Evolutionary conservation across 176 grass and related monocot species (phyloP).

Genomic region (Avena sativa): DNA sequence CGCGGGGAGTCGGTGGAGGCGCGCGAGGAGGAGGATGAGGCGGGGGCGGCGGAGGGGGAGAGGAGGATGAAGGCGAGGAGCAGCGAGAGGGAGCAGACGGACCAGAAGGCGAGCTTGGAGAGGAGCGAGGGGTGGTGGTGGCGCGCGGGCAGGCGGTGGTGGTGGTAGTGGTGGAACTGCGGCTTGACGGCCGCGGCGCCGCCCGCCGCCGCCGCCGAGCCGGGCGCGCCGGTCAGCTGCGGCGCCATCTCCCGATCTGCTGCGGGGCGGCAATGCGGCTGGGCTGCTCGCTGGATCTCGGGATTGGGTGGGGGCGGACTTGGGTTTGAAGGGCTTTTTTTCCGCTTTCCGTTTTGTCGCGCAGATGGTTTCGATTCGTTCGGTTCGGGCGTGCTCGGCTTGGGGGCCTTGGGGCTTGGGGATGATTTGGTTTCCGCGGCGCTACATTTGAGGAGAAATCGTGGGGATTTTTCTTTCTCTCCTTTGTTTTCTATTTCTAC

Average conservation of each 20-base stretch:
- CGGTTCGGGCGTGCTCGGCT: not conserved
- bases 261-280: slow-evolving; percentile 42
- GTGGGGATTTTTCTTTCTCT: not conserved
- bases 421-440: slow-evolving; percentile 18
- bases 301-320: slow-evolving; percentile 18
- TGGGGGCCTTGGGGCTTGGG: too few relatives aligned
- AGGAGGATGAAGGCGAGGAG: slow-evolving; percentile 82
- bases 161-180: slow-evolving; percentile 85
- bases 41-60: slow-evolving; percentile 49
- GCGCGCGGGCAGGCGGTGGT: slow-evolving; percentile 67
- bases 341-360: slow-evolving; percentile 33
- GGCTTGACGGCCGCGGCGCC: slow-evolving; percentile 55
- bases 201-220: slow-evolving; percentile 45
- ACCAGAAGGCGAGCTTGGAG: slow-evolving; percentile 85
- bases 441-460: slow-evolving; percentile 51
- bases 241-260: slow-evolving; percentile 61
- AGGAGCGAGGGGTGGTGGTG: slow-evolving; percentile 61
- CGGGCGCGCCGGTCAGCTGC: slow-evolving; percentile 59
- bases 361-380: slow-evolving; percentile 50
- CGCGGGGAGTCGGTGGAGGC: slow-evolving; percentile 48
- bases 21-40: not conserved
- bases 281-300: slow-evolving; percentile 39
- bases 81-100: slow-evolving; percentile 76
- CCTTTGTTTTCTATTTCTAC: not conserved
- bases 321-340: slow-evolving; percentile 22